Percentiles rank a stretch among this genome's conserved stretches.
These are phyloP conservation scores for Stemphylium lycopersici DNA, from an alignment of 2,329 filamentous ascomycete species.

Conservation along the genomic window DNA sequence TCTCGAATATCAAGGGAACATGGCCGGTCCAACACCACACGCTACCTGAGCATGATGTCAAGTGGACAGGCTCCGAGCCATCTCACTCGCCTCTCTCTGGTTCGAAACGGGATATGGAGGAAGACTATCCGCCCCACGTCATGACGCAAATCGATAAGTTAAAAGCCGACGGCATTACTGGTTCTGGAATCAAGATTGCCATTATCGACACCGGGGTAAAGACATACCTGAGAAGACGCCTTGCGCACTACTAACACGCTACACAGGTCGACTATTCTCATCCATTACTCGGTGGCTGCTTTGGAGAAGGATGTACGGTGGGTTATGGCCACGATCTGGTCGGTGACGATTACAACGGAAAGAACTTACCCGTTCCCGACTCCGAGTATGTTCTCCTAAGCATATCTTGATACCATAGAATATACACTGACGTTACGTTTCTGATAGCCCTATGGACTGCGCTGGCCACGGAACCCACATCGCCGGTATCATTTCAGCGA, in stretches of 20 bases:
- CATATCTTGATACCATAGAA: neutral
- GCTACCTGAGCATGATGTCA: neutral
- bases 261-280: neutral
- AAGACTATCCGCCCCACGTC: neutral
- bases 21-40: neutral
- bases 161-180: neutral
- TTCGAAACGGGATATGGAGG: neutral
- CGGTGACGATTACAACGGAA: neutral
- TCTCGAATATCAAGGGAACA: neutral
- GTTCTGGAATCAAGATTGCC: neutral
- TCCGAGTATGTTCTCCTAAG: neutral
- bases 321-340: neutral
- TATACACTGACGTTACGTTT: neutral
- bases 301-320: neutral
- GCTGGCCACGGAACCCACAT: neutral
- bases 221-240: neutral
- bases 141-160: neutral
- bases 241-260: neutral
- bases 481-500: neutral
- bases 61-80: neutral
- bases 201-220: neutral
- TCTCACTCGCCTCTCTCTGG: neutral
- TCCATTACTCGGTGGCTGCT: neutral
- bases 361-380: neutral
- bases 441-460: neutral